Evolutionary conservation across 352 stramenopile species (phyloP), one percentile per base, ranked within the genome.

Genomic region (Sclerospora graminicola): DNA sequence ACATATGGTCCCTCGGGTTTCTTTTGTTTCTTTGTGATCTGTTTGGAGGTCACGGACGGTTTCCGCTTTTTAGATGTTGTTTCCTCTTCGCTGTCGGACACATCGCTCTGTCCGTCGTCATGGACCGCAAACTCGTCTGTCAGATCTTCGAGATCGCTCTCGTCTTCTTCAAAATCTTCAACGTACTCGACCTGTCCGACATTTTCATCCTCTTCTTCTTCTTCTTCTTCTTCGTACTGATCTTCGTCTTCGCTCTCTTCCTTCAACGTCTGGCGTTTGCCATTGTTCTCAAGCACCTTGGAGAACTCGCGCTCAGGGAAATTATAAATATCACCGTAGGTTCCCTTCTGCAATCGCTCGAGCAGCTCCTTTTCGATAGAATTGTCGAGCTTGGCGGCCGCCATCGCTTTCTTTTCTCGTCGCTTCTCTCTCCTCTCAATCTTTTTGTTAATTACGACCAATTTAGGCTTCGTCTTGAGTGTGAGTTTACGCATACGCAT

Each of bases 321-420:
- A 69, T 99, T 99, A 79, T 99, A 99, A 72, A 99, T 98, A 77
- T 99, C 95, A 45, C 95, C 95, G 73, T 99, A 98, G 5, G 94
- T 98, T 56, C 94, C 95, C 60, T 97, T 96, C 51, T 98, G 68
- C 48, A 99, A 68, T 29, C 95, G 83, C 63, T 98, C 91, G 19
- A 99, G 80, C 47, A 99, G 77, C 75, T 99, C 96, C 63, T 96
- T 98, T 69, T 98, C 89, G 57, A 99, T 98, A 32, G 72, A 76
- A 35, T 77, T 82, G 60, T 97, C 92, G 41, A 98, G 76, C 57
- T 97, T 97, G 20, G 94, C 92, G 15, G 92, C 93, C 24, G 83
- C 63, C 54, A 98, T 79, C 16, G 96, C 96, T 72, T 99, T 99
- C 61, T 93, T 89, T 76, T 99, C 96, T 15, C 95, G 66, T 21